Conservation (phyloP, 2,329 filamentous ascomycete species). For the Penicillium sclerotigenum region DNA sequence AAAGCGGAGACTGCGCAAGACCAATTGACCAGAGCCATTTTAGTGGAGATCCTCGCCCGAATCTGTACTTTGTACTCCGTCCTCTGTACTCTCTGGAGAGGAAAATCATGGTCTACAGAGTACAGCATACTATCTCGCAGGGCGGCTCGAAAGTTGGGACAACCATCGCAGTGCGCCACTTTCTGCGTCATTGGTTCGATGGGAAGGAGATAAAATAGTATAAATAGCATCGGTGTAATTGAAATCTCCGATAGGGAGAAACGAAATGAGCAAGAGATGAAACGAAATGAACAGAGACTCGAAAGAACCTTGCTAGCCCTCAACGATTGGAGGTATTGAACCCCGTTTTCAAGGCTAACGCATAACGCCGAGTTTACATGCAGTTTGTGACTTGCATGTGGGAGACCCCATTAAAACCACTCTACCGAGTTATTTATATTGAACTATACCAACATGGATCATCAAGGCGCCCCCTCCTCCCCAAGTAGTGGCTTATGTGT, state of each 20-base stretch:
- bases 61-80: not conserved
- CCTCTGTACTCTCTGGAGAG: not conserved
- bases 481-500: not conserved
- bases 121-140: not conserved
- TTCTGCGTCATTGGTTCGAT: not conserved
- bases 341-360: not conserved
- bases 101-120: not conserved
- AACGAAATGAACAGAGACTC: not conserved
- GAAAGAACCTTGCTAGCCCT: not conserved
- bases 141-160: not conserved
- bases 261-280: not conserved
- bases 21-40: not conserved
- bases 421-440: not conserved
- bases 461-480: too few relatives aligned
- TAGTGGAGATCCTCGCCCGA: not conserved
- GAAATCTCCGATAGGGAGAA: not conserved
- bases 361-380: not conserved
- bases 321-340: not conserved
- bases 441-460: not conserved
- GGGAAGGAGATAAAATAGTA: not conserved
- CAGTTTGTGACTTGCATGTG: conserved; percentile 6
- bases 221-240: not conserved
- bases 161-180: not conserved
- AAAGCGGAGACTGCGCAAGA: not conserved
- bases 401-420: not conserved